Conservation (phyloP, 257 asterid genomes). For the Salvia miltiorrhiza region DNA sequence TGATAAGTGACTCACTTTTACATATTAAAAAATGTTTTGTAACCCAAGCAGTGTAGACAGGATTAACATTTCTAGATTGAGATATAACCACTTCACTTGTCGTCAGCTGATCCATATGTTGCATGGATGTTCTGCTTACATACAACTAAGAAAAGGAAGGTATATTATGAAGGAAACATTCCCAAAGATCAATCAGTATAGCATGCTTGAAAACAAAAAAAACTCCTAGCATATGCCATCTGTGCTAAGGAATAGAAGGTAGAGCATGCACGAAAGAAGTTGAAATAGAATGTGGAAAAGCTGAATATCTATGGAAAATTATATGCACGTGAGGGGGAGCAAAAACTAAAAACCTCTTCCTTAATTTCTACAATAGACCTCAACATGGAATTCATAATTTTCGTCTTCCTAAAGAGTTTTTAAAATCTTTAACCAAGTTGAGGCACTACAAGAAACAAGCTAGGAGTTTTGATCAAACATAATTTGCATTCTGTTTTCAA, state of each 20-base stretch:
- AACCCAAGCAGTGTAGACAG: not conserved
- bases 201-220: not conserved
- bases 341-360: too few relatives aligned
- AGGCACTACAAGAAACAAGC: not conserved
- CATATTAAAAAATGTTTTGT: not conserved
- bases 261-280: not conserved
- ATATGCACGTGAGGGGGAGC: not conserved
- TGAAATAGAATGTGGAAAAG: not conserved
- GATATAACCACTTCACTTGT: not conserved
- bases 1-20: not conserved
- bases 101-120: not conserved
- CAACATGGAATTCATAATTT: not conserved
- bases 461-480: not conserved
- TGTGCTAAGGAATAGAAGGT: not conserved
- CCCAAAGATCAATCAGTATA: not conserved
- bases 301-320: not conserved
- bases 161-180: not conserved
- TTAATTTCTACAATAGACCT: too few relatives aligned
- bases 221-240: not conserved
- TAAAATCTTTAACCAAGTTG: not conserved
- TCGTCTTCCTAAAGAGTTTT: not conserved
- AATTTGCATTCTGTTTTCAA: not conserved
- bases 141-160: not conserved
- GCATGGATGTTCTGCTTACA: not conserved
- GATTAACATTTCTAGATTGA: not conserved